A percentile compares a stretch with the other conserved stretches of the same genome.
phyloP scores from a whole-genome alignment of 1,139 yeast genomes.

The Candida tropicalis region DNA sequence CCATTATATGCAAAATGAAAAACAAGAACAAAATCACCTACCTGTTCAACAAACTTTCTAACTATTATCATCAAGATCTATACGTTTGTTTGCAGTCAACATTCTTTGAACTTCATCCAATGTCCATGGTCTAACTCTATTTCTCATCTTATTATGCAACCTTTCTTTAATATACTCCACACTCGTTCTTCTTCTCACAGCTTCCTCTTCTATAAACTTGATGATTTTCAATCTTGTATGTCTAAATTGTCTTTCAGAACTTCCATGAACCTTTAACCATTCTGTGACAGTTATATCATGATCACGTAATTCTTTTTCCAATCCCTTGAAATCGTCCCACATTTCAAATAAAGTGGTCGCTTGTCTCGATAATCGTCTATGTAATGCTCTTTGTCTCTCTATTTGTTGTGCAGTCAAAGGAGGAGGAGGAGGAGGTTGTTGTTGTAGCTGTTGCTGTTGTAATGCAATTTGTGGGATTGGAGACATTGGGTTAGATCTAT shows the following conservation, averaged over 20 bases:
- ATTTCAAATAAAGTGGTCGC: conserved; percentile 37
- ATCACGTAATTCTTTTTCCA: conserved; percentile 30
- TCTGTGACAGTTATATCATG: conserved; percentile 35
- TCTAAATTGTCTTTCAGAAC: conserved; percentile 37
- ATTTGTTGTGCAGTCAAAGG: conserved; percentile 15
- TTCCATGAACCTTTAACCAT: conserved; percentile 40
- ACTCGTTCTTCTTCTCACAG: conserved; percentile 23
- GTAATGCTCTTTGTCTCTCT: conserved; percentile 26
- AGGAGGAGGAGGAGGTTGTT: conserved; percentile 6
- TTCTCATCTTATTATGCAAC: conserved; percentile 36
- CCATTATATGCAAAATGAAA: conserved; percentile 4
- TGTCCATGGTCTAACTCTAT: conserved; percentile 39
- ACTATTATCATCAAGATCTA: conserved; percentile 27
- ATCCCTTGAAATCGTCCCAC: conserved; percentile 43
- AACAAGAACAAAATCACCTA: not conserved
- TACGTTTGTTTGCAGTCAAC: conserved; percentile 37
- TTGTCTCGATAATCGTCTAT: conserved; percentile 34
- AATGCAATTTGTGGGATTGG: conserved; percentile 2
- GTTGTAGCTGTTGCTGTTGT: conserved; percentile 4
- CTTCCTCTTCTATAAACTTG: conserved; percentile 38
- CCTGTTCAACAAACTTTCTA: not conserved
- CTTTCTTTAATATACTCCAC: conserved; percentile 34
- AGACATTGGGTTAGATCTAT: conserved; percentile 1
- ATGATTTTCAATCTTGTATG: conserved; percentile 39
- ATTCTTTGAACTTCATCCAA: conserved; percentile 43